Percentiles rank a stretch among this genome's conserved stretches.
phyloP scores from a whole-genome alignment of 1,284 basidiomycete species.

The Lentinula novae-zelandiae region DNA sequence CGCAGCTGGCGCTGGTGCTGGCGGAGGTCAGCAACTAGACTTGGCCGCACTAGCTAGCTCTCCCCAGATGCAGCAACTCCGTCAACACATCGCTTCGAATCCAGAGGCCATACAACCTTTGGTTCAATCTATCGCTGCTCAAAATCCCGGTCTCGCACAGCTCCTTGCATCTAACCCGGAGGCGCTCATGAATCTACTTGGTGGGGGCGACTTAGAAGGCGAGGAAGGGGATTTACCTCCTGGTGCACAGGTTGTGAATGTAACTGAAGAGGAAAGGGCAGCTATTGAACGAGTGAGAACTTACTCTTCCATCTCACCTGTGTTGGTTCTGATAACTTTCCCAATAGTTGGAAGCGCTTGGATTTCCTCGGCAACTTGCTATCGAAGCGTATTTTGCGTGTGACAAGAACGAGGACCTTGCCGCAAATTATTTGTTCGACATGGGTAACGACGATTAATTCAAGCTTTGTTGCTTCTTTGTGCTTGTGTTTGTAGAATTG shows the following conservation, averaged over 20 bases:
- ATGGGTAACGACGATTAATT: constrained; percentile 35
- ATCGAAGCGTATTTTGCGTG: constrained; percentile 89
- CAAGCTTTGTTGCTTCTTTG: background rate
- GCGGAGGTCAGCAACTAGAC: constrained; percentile 38
- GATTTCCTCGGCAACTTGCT: constrained; percentile 76
- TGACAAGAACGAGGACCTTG: constrained; percentile 93
- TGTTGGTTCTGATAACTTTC: constrained; percentile 9
- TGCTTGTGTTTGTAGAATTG: constrained; percentile 5
- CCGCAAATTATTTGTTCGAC: constrained; percentile 90
- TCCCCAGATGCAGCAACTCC: constrained; percentile 65
- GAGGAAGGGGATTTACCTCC: constrained; percentile 51
- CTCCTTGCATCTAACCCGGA: constrained; percentile 68
- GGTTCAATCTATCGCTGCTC: constrained; percentile 75
- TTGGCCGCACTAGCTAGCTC: constrained; percentile 54
- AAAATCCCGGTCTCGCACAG: constrained; percentile 75
- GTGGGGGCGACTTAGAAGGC: constrained; percentile 38
- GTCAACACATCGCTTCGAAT: constrained; percentile 70
- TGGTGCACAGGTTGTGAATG: constrained; percentile 66
- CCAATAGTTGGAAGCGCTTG: constrained; percentile 74
- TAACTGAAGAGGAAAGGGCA: constrained; percentile 81
- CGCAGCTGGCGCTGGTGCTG: constrained; percentile 28
- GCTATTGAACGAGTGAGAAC: constrained; percentile 80
- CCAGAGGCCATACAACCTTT: constrained; percentile 76
- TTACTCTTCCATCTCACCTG: background rate
- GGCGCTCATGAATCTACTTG: constrained; percentile 62